Conservation (phyloP, 768 basidiomycete genomes). For the Tylopilus felleus region DNA sequence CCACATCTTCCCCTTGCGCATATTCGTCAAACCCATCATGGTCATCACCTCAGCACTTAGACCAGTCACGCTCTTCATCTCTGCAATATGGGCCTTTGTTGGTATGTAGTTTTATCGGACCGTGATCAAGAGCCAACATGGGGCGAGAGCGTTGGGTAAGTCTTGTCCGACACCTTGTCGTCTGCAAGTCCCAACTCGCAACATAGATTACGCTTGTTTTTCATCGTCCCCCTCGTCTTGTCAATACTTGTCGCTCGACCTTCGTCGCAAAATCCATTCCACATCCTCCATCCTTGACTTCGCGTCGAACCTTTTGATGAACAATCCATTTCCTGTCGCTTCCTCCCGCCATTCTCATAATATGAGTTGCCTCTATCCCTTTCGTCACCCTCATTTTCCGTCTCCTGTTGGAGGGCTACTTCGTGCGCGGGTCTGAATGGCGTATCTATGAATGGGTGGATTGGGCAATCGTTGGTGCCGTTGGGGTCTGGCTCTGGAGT, state of each 20-base stretch:
- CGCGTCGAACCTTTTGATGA: slow-evolving; percentile 65
- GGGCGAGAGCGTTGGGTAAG: slow-evolving; percentile 80
- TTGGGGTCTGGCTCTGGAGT: slow-evolving; percentile 63
- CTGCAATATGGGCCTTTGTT: slow-evolving; percentile 76
- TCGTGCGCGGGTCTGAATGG: slow-evolving; percentile 44
- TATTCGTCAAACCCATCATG: slow-evolving; percentile 85
- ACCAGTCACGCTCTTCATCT: slow-evolving; percentile 69
- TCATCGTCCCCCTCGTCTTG: slow-evolving; percentile 67
- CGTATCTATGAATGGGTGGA: slow-evolving; percentile 66
- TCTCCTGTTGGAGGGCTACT: slow-evolving; percentile 67
- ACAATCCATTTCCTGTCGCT: slow-evolving; percentile 75
- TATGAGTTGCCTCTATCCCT: slow-evolving; percentile 71
- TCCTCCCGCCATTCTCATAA: slow-evolving; percentile 64
- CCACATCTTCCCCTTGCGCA: slow-evolving; percentile 70
- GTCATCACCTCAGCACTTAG: slow-evolving; percentile 72
- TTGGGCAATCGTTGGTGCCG: slow-evolving; percentile 60
- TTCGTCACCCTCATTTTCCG: slow-evolving; percentile 78
- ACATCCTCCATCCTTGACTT: slow-evolving; percentile 57
- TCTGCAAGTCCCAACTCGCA: slow-evolving; percentile 8
- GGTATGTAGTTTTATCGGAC: slow-evolving; percentile 73
- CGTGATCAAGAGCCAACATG: slow-evolving; percentile 59
- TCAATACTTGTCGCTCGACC: slow-evolving; percentile 69
- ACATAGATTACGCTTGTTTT: slow-evolving; percentile 55
- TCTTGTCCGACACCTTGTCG: slow-evolving; percentile 6
- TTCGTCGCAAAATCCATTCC: slow-evolving; percentile 68